Evolutionary conservation across 345 rosid genomes (phyloP).

Genomic region (Acer saccharum): DNA sequence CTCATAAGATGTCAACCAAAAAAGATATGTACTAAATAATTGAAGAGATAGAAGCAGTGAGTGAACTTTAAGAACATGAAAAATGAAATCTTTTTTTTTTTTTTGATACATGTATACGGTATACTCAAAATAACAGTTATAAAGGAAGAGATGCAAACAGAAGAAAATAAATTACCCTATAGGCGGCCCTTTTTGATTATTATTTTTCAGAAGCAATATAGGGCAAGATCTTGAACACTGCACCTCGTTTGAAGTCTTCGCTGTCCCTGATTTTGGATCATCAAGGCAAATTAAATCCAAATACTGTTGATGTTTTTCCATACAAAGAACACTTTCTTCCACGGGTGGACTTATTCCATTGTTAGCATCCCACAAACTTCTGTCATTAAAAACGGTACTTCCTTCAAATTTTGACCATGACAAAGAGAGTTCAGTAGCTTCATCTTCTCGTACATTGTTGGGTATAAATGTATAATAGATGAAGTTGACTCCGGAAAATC

Average conservation of each 20-base stretch:
- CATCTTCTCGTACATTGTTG: conserved; percentile 25
- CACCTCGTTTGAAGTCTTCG: conserved; percentile 32
- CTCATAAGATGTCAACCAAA: not conserved
- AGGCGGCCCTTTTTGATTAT: conserved; percentile 32
- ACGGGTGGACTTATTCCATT: conserved; percentile 48
- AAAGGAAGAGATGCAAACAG: conserved; percentile 9
- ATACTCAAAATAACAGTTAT: not conserved
- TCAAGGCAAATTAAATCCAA: conserved; percentile 61
- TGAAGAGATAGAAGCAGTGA: not conserved
- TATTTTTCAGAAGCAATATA: conserved; percentile 62
- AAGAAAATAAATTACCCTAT: conserved; percentile 52
- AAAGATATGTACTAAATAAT: not conserved
- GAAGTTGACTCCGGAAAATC: conserved; percentile 32
- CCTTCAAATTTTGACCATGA: conserved; percentile 31
- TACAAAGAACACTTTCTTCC: conserved; percentile 64
- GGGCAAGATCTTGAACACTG: conserved; percentile 71
- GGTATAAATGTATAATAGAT: conserved; percentile 9
- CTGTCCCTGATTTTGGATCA: conserved; percentile 31
- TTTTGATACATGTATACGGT: not conserved
- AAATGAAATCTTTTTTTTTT: not conserved
- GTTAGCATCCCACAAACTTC: conserved; percentile 65
- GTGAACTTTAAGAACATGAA: not conserved
- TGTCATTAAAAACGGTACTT: conserved; percentile 14
- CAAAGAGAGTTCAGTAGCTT: conserved; percentile 24
- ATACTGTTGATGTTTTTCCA: conserved; percentile 56